These are phyloP conservation scores for Ajuga chamaepitys DNA, from an alignment of 257 asterid species.

Conservation along the genomic window DNA sequence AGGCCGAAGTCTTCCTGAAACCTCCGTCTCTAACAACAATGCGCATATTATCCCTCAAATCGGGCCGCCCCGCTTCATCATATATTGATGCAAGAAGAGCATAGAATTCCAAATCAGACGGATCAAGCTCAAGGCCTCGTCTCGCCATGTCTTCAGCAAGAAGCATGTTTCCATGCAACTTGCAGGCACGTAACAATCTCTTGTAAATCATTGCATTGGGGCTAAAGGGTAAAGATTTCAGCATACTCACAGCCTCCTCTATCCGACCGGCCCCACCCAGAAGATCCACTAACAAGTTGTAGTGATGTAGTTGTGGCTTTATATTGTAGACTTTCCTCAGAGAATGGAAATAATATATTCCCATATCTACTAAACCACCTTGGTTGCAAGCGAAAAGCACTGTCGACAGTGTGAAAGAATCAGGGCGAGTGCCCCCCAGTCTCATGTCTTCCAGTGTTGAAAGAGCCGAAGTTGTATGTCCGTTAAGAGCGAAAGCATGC, in stretches of 20 bases:
- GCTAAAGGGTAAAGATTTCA: conserved; percentile 13
- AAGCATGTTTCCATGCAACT: conserved; percentile 16
- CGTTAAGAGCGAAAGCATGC: conserved; percentile 16
- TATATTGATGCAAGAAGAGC: conserved; percentile 22
- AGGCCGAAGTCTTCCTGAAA: neutral
- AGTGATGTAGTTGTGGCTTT: conserved; percentile 21
- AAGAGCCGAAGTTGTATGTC: conserved; percentile 9
- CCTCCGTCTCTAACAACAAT: neutral
- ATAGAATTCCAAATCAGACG: conserved; percentile 16
- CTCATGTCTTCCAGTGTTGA: conserved; percentile 28
- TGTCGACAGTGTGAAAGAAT: conserved; percentile 19
- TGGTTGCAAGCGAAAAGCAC: conserved; percentile 21
- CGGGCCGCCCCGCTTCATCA: conserved; percentile 18
- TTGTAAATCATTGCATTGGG: conserved; percentile 16
- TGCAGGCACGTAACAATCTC: conserved; percentile 24
- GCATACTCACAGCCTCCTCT: conserved; percentile 18
- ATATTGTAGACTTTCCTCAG: conserved; percentile 16
- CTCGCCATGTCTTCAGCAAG: conserved; percentile 28
- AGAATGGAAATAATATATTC: conserved; percentile 19
- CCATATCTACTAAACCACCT: conserved; percentile 28
- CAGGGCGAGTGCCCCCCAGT: conserved; percentile 17
- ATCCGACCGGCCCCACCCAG: conserved; percentile 27
- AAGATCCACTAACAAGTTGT: conserved; percentile 24
- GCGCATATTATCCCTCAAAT: conserved; percentile 22
- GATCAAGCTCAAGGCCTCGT: conserved; percentile 21